Conservation (phyloP, 306 rosid species). For the Corylus americana region DNA sequence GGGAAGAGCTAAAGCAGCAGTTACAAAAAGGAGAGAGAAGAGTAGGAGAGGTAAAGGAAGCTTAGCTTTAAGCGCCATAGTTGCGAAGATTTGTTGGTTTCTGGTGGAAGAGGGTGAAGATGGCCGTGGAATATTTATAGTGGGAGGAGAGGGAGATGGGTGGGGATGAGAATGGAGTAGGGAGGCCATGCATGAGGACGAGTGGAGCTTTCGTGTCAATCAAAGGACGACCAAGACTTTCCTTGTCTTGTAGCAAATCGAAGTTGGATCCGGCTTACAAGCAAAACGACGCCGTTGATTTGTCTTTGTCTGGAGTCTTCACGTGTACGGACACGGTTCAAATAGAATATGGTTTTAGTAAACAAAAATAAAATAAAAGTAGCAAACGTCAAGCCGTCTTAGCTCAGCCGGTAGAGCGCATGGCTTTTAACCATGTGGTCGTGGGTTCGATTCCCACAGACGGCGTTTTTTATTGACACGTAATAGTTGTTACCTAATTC, state of each 20-base stretch:
- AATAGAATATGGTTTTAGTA: no score
- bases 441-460: constrained; percentile 8
- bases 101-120: constrained; percentile 1
- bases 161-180: not conserved
- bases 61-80: constrained; percentile 28
- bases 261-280: no score
- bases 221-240: constrained; percentile 12
- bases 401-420: constrained; percentile 5
- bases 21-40: constrained; percentile 21
- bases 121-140: not conserved
- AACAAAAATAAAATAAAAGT: not conserved
- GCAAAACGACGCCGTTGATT: no score
- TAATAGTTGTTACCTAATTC: no score
- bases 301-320: no score
- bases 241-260: not conserved
- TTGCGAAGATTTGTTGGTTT: not conserved
- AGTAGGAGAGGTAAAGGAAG: constrained; percentile 21
- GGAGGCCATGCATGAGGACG: constrained; percentile 41
- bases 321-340: not conserved
- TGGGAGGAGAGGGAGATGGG: not conserved
- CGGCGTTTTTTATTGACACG: not conserved
- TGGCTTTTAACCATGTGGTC: constrained; percentile 6
- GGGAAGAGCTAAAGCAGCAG: constrained; percentile 16
- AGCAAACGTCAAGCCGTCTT: not conserved
- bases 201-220: constrained; percentile 34